Percentiles rank a stretch among this genome's conserved stretches.
phyloP scores from a whole-genome alignment of 2,329 filamentous ascomycete species.

The Claviceps spartinae region DNA sequence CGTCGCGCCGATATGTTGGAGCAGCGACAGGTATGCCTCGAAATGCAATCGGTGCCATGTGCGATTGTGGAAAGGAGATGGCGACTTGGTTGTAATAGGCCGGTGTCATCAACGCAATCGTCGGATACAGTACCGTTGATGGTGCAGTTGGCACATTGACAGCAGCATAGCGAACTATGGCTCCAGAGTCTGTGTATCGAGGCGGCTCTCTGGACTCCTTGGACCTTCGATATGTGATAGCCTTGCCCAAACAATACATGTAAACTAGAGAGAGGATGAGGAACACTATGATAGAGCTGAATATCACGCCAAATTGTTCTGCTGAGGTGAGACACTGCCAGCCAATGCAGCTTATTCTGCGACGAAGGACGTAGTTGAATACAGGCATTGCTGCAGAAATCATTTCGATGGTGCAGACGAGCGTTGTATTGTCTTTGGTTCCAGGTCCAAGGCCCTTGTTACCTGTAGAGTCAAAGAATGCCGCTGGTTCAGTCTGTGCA shows the following conservation, averaged over 20 bases:
- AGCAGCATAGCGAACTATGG: background rate
- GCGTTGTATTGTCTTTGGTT: background rate
- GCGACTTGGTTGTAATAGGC: background rate
- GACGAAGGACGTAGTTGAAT: background rate
- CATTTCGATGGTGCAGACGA: background rate
- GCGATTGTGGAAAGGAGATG: background rate
- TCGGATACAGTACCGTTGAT: background rate
- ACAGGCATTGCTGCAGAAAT: background rate
- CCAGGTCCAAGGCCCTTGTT: too few species aligned
- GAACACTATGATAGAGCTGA: slow-evolving; percentile 18
- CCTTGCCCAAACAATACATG: slow-evolving; percentile 22
- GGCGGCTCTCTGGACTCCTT: background rate
- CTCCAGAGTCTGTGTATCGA: background rate
- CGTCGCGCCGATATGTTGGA: background rate
- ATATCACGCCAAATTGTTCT: slow-evolving; percentile 26
- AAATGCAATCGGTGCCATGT: background rate
- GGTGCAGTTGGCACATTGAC: background rate
- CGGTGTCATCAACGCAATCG: background rate
- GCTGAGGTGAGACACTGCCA: slow-evolving; percentile 26
- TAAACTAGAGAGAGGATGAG: slow-evolving; percentile 17
- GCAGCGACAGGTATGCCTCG: slow-evolving; percentile 1
- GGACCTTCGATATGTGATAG: slow-evolving; percentile 3
- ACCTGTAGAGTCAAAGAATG: too few species aligned
- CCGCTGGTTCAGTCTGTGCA: background rate
- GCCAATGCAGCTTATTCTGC: slow-evolving; percentile 14